Percentiles rank a stretch among this genome's conserved stretches.
Evolutionary conservation across 192 early-diverging fungal species (phyloP).

Genomic region (Kappamyces sp.): DNA sequence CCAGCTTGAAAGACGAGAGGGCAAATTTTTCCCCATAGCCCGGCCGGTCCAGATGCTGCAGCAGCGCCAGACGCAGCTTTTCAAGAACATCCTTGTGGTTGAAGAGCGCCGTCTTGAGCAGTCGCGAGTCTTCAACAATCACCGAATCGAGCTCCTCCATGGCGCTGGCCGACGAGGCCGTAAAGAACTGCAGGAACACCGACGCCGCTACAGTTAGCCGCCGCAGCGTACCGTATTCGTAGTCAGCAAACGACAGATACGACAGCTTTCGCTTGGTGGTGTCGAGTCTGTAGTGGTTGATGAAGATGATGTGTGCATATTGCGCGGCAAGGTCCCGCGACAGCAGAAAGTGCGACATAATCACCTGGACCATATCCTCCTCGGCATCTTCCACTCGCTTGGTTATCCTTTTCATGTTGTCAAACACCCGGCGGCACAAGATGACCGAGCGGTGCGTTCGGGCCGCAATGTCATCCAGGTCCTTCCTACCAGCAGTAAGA

Average conservation of each 20-base stretch:
- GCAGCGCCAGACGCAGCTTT: conserved; percentile 24
- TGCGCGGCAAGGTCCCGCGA: conserved; percentile 38
- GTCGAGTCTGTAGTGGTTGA: conserved; percentile 44
- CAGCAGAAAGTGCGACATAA: conserved; percentile 46
- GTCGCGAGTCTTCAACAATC: conserved; percentile 38
- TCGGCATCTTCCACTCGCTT: conserved; percentile 53
- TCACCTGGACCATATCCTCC: conserved; percentile 37
- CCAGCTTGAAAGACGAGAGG: conserved; percentile 25
- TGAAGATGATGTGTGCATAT: conserved; percentile 48
- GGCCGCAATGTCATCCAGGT: conserved; percentile 37
- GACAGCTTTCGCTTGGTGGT: conserved; percentile 48
- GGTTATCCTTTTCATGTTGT: conserved; percentile 58
- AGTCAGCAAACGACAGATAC: conserved; percentile 37
- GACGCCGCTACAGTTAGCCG: conserved; percentile 25
- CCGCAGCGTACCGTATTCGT: conserved; percentile 34
- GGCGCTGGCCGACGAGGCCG: conserved; percentile 16
- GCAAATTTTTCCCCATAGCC: conserved; percentile 20
- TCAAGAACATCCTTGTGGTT: conserved; percentile 40
- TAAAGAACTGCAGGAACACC: conserved; percentile 34
- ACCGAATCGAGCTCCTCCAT: conserved; percentile 36
- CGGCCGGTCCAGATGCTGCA: conserved; percentile 7
- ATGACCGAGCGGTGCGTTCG: conserved; percentile 27
- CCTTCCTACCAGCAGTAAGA: conserved; percentile 22
- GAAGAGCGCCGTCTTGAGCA: conserved; percentile 35
- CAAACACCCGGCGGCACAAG: conserved; percentile 53